Evolutionary conservation across 371 early-diverging fungal species (phyloP).

Genomic region (Mortierella sp.): DNA sequence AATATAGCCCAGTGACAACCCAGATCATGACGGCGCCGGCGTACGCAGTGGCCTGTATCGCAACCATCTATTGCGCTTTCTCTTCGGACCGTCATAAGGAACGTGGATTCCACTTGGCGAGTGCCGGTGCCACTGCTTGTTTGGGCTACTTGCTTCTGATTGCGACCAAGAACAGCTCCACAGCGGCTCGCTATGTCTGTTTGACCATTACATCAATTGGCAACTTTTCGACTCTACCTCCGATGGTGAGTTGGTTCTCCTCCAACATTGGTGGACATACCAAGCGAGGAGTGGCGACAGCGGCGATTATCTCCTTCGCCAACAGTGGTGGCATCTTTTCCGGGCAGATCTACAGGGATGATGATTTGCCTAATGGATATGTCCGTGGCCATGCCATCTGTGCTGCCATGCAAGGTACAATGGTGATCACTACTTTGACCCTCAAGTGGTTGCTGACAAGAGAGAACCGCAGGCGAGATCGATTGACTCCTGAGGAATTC

Average conservation of each 20-base stretch:
- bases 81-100: slow-evolving; percentile 47
- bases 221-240: slow-evolving; percentile 60
- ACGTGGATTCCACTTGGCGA: slow-evolving; percentile 45
- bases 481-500: slow-evolving; percentile 60
- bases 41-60: slow-evolving; percentile 47
- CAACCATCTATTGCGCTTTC: slow-evolving; percentile 42
- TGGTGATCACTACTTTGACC: slow-evolving; percentile 42
- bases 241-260: slow-evolving; percentile 60
- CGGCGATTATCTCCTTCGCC: slow-evolving; percentile 66
- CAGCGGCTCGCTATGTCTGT: slow-evolving; percentile 55
- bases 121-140: slow-evolving; percentile 4
- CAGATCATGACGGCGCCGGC: slow-evolving; percentile 59
- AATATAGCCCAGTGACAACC: slow-evolving; percentile 57
- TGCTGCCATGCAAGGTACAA: slow-evolving; percentile 48
- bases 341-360: slow-evolving; percentile 69
- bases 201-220: slow-evolving; percentile 60
- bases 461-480: slow-evolving; percentile 61
- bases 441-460: slow-evolving; percentile 55
- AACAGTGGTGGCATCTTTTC: slow-evolving; percentile 66
- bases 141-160: slow-evolving; percentile 36
- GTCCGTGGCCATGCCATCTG: slow-evolving; percentile 56
- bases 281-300: slow-evolving; percentile 66
- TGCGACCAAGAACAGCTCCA: slow-evolving; percentile 10
- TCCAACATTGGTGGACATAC: slow-evolving; percentile 70
- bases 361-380: slow-evolving; percentile 61